Conservation (phyloP, 768 basidiomycete species). For the Phaeolepiota aurea region DNA sequence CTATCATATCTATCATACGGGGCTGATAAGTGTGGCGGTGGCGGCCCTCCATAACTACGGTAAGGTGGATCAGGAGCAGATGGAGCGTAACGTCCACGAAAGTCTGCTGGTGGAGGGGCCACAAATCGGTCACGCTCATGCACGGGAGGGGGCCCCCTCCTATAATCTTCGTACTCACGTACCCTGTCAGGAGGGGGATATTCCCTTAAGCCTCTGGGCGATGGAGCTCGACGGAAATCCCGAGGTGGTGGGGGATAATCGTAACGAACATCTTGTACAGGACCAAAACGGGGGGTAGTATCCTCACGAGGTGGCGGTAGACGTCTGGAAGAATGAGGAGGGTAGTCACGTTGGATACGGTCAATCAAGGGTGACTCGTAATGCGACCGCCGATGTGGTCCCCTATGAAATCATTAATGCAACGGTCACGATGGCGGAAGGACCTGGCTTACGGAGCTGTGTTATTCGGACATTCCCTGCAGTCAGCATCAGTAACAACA, state of each 20-base stretch:
- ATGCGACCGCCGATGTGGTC: slow-evolving; percentile 29
- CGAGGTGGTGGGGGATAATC: slow-evolving; percentile 48
- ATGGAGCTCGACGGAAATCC: slow-evolving; percentile 54
- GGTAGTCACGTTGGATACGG: slow-evolving; percentile 53
- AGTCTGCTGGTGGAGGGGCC: slow-evolving; percentile 39
- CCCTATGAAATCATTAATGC: slow-evolving; percentile 10
- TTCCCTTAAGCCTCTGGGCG: slow-evolving; percentile 64
- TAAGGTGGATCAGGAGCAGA: slow-evolving; percentile 45
- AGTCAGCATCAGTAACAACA: not conserved
- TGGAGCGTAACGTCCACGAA: slow-evolving; percentile 46
- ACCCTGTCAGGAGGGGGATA: slow-evolving; percentile 46
- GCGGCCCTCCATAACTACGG: slow-evolving; percentile 42
- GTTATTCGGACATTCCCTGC: slow-evolving; percentile 67
- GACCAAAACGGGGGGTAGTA: slow-evolving; percentile 27
- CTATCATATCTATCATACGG: slow-evolving; percentile 60
- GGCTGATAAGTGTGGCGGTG: slow-evolving; percentile 33
- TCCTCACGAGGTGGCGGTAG: slow-evolving; percentile 48
- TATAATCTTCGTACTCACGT: slow-evolving; percentile 68
- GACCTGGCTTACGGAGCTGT: slow-evolving; percentile 42
- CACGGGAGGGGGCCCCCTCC: slow-evolving; percentile 33
- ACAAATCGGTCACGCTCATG: slow-evolving; percentile 44
- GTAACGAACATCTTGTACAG: slow-evolving; percentile 53
- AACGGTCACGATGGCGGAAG: not conserved
- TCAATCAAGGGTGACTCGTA: slow-evolving; percentile 50
- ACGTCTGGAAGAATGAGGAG: slow-evolving; percentile 18